Conservation (phyloP, 2,329 filamentous ascomycete genomes). For the Trichoderma hamatum region DNA sequence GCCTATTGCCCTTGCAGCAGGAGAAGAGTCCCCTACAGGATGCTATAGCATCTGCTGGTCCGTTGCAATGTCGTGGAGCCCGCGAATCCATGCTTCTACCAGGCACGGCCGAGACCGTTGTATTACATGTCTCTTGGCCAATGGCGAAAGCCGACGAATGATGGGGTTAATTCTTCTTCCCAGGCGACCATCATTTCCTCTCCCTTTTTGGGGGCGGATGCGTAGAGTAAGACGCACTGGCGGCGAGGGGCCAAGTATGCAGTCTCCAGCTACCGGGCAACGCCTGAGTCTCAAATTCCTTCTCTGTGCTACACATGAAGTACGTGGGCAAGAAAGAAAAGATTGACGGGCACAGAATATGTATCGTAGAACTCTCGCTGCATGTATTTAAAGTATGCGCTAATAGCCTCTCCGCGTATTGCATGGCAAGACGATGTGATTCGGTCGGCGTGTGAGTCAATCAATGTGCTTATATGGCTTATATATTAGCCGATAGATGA, state of each 20-base stretch:
- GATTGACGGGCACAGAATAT: neutral
- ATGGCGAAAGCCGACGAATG: neutral
- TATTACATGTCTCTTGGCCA: slow-evolving; percentile 6
- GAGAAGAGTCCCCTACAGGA: neutral
- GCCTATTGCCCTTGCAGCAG: slow-evolving; percentile 22
- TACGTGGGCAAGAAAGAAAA: neutral
- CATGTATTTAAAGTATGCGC: neutral
- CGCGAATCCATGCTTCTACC: neutral
- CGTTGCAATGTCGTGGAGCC: slow-evolving; percentile 14
- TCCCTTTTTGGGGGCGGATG: neutral
- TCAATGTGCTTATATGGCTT: neutral
- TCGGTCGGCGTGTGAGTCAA: slow-evolving; percentile 13
- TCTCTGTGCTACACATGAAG: neutral
- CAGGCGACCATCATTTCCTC: neutral
- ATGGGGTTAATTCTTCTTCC: neutral
- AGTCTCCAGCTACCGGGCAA: slow-evolving; percentile 12
- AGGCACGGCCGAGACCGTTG: slow-evolving; percentile 5
- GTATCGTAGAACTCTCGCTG: neutral
- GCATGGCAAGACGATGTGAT: neutral
- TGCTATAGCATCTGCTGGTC: slow-evolving; percentile 9
- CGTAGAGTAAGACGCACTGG: neutral
- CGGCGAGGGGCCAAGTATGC: neutral
- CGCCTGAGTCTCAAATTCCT: slow-evolving; percentile 2
- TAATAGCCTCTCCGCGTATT: neutral
- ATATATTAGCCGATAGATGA: neutral